Evolutionary conservation across 2,329 filamentous ascomycete genomes (phyloP).

Genomic region (Pseudogymnoascus sp.): DNA sequence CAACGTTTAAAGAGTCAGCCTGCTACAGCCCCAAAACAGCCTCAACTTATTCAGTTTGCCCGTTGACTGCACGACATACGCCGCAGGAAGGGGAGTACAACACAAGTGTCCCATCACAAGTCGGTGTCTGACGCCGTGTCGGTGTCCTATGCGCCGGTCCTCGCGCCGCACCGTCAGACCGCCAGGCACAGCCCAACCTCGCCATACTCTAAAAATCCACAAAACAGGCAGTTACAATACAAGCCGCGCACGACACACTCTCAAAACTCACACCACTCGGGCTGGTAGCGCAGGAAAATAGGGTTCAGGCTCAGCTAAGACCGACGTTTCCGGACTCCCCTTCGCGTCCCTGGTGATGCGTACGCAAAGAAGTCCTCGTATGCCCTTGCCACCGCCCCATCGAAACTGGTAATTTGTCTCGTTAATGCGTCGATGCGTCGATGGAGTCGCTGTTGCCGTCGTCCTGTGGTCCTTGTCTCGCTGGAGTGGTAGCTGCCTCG

Average conservation of each 20-base stretch:
- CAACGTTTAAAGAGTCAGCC: background rate
- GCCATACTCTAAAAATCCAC: background rate
- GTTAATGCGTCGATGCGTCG: background rate
- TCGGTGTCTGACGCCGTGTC: no score
- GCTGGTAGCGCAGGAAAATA: background rate
- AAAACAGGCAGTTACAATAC: background rate
- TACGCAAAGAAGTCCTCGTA: background rate
- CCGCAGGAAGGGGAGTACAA: background rate
- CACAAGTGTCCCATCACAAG: no score
- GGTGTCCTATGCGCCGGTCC: no score
- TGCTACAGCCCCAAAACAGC: background rate
- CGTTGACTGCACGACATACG: background rate
- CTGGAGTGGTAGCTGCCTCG: background rate
- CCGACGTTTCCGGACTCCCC: background rate
- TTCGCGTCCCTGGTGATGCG: no score
- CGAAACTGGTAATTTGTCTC: background rate
- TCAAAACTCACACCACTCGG: background rate
- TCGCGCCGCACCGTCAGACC: background rate
- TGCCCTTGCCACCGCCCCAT: background rate
- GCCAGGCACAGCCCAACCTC: background rate
- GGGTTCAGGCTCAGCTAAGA: background rate
- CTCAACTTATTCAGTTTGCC: background rate
- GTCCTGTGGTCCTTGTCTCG: background rate
- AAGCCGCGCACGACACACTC: background rate
- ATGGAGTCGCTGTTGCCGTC: background rate